These are phyloP conservation scores for Scopulariopsis brevicaulis DNA, from an alignment of 2,329 filamentous ascomycete genomes.

Conservation along the genomic window DNA sequence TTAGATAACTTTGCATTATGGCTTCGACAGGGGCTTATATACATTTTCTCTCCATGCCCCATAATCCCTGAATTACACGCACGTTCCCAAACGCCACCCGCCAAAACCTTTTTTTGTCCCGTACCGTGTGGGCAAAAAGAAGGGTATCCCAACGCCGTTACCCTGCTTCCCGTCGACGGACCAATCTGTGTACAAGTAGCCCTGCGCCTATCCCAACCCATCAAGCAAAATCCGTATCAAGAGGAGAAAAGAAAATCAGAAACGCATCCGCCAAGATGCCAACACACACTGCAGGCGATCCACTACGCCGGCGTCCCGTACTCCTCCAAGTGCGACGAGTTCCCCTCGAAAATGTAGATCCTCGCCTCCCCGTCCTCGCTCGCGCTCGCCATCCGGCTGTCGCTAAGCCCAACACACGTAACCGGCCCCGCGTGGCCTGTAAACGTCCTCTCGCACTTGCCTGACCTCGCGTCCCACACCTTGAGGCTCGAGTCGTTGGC, in stretches of 20 bases:
- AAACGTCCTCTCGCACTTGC: slow-evolving; percentile 85
- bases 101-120: background rate
- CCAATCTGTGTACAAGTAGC: background rate
- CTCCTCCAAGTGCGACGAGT: slow-evolving; percentile 30
- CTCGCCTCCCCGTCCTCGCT: slow-evolving; percentile 89
- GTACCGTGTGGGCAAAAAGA: background rate
- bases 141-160: background rate
- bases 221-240: background rate
- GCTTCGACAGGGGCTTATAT: background rate
- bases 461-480: slow-evolving; percentile 81
- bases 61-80: background rate
- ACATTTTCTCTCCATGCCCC: background rate
- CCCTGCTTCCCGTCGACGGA: background rate
- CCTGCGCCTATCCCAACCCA: background rate
- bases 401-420: slow-evolving; percentile 84
- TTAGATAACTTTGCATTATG: background rate
- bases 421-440: slow-evolving; percentile 85
- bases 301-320: slow-evolving; percentile 36
- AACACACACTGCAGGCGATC: background rate
- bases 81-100: background rate
- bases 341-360: slow-evolving; percentile 63
- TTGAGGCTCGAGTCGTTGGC: slow-evolving; percentile 94
- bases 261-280: background rate
- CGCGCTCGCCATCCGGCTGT: slow-evolving; percentile 79
- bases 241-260: background rate